Percentiles rank a stretch among this genome's conserved stretches.
Conservation (phyloP, 768 basidiomycete species). For the Mycena haematopus region DNA sequence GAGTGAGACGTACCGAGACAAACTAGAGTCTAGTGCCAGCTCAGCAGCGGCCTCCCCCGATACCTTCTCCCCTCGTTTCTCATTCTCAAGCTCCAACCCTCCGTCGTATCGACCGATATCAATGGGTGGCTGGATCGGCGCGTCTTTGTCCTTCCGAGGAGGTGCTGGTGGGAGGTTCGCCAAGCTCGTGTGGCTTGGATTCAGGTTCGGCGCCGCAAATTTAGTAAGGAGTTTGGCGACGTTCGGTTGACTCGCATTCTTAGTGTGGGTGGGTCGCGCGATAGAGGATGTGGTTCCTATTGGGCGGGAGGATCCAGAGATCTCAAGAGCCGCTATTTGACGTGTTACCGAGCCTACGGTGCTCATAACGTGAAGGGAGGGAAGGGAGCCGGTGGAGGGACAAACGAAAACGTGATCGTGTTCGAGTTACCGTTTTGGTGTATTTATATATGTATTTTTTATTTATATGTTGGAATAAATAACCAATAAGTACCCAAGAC, state of each 20-base stretch:
- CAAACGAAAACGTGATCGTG: constrained; percentile 10
- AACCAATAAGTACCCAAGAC: no score
- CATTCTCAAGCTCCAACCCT: constrained; percentile 87
- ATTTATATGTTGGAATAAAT: no score
- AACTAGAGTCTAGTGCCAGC: constrained; percentile 85
- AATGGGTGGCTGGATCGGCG: constrained; percentile 42
- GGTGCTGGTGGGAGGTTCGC: constrained; percentile 34
- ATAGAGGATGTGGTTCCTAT: constrained; percentile 39
- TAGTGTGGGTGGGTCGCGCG: constrained; percentile 47
- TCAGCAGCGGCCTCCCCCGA: constrained; percentile 81
- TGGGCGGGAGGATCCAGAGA: constrained; percentile 53
- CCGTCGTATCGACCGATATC: constrained; percentile 96
- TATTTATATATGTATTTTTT: no score
- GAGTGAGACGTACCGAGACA: constrained; percentile 60
- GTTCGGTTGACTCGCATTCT: constrained; percentile 63
- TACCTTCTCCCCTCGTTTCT: constrained; percentile 76
- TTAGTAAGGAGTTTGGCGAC: constrained; percentile 79
- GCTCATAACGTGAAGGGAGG: constrained; percentile 35
- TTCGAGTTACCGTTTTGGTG: neutral
- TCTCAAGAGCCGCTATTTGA: constrained; percentile 75
- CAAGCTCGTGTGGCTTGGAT: constrained; percentile 33
- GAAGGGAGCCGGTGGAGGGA: neutral
- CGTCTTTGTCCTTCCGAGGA: constrained; percentile 39
- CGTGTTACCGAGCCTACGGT: constrained; percentile 68
- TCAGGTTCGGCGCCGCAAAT: constrained; percentile 70